These are phyloP conservation scores for Colletotrichum camelliae DNA, from an alignment of 2,329 filamentous ascomycete species.

Conservation along the genomic window DNA sequence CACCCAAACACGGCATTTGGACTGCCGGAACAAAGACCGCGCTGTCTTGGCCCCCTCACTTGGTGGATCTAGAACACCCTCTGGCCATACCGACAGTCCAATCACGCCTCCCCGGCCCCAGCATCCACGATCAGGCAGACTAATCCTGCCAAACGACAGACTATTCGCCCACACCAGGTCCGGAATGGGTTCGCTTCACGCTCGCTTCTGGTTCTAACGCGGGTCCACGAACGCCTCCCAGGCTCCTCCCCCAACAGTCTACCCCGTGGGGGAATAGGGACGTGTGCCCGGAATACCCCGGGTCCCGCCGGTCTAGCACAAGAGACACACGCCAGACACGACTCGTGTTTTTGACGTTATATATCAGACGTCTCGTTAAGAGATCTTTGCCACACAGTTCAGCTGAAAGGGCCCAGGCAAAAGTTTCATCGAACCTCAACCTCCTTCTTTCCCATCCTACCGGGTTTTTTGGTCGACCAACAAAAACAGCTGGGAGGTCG, in stretches of 20 bases:
- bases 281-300: neutral
- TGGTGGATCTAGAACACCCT: neutral
- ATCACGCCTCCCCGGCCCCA: neutral
- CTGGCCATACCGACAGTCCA: neutral
- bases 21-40: constrained; percentile 8
- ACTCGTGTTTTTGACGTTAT: neutral
- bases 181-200: neutral
- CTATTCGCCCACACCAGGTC: neutral
- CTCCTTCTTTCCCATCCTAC: neutral
- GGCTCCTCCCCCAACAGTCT: neutral
- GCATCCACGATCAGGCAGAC: neutral
- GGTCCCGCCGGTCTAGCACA: neutral
- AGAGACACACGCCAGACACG: neutral
- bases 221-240: neutral
- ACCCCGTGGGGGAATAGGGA: constrained; percentile 1
- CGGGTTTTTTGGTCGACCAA: neutral
- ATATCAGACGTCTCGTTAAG: neutral
- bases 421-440: neutral
- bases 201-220: neutral
- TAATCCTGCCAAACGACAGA: neutral
- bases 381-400: neutral
- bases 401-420: neutral
- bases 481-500: neutral
- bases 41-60: neutral
- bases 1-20: neutral